Evolutionary conservation across 2,329 filamentous ascomycete genomes (phyloP).

Genomic region (Aspergillus sp.): DNA sequence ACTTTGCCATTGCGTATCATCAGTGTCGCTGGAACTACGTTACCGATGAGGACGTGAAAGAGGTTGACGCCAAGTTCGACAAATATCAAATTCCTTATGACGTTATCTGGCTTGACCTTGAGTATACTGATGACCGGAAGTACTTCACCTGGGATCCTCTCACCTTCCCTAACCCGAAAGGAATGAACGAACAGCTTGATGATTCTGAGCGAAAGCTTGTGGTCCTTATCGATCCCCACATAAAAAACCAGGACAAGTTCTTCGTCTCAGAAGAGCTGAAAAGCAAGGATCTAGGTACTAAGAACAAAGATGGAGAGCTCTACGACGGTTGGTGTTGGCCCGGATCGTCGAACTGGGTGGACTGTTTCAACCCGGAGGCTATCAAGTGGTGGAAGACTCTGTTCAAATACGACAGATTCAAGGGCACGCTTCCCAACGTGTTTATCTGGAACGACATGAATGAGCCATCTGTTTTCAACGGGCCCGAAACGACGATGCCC

Average conservation of each 20-base stretch:
- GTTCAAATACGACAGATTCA: slow-evolving; percentile 84
- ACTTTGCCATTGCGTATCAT: slow-evolving; percentile 89
- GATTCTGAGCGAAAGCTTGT: slow-evolving; percentile 84
- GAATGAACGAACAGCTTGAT: slow-evolving; percentile 85
- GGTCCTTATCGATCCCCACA: slow-evolving; percentile 92
- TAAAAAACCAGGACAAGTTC: slow-evolving; percentile 86
- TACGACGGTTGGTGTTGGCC: slow-evolving; percentile 99
- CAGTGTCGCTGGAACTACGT: slow-evolving; percentile 99
- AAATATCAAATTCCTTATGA: slow-evolving; percentile 95
- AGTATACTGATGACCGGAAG: slow-evolving; percentile 94
- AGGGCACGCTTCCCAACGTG: slow-evolving; percentile 77
- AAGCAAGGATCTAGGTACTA: slow-evolving; percentile 74
- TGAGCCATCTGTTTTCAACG: slow-evolving; percentile 97
- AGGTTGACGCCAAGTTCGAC: slow-evolving; percentile 94
- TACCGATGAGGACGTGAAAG: slow-evolving; percentile 92
- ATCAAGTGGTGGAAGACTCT: slow-evolving; percentile 86
- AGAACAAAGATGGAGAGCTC: slow-evolving; percentile 81
- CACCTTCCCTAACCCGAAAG: slow-evolving; percentile 78
- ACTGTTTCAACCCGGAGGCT: slow-evolving; percentile 90
- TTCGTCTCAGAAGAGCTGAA: slow-evolving; percentile 73
- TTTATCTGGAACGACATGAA: slow-evolving; percentile 99
- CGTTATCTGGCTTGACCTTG: slow-evolving; percentile 97
- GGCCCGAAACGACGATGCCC: slow-evolving; percentile 96
- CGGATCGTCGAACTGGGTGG: slow-evolving; percentile 92
- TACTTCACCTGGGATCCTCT: slow-evolving; percentile 97